Evolutionary conservation across 768 basidiomycete species (phyloP).

Genomic region (Termitomyces titanicus): DNA sequence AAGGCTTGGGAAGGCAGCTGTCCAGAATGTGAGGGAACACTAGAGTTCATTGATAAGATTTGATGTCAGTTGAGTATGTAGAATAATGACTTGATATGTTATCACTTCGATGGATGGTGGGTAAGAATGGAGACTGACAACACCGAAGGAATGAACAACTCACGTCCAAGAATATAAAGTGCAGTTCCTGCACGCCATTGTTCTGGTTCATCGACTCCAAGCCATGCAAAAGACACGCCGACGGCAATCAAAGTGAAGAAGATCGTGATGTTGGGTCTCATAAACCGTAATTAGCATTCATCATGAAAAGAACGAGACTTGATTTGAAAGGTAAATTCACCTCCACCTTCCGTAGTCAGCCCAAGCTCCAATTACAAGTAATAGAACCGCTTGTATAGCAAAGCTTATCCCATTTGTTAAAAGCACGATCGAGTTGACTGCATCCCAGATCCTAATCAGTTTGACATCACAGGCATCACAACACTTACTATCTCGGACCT

Average conservation of each 20-base stretch:
- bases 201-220: conserved; percentile 63
- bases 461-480: background rate
- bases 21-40: conserved; percentile 78
- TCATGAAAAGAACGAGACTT: background rate
- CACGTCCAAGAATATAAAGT: conserved; percentile 63
- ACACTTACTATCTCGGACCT: conserved; percentile 53
- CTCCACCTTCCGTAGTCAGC: conserved; percentile 83
- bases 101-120: conserved; percentile 41
- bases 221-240: conserved; percentile 73
- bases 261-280: conserved; percentile 72
- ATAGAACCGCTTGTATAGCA: conserved; percentile 65
- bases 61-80: background rate
- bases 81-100: conserved; percentile 57
- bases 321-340: conserved; percentile 23
- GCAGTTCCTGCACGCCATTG: conserved; percentile 61
- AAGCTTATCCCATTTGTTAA: conserved; percentile 80
- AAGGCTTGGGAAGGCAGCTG: conserved; percentile 77
- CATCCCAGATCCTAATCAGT: background rate
- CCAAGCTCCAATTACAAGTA: conserved; percentile 71
- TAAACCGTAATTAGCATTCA: conserved; percentile 2
- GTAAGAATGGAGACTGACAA: background rate
- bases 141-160: conserved; percentile 19
- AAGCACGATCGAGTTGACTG: conserved; percentile 76
- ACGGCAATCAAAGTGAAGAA: conserved; percentile 66
- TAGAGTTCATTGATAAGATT: conserved; percentile 16